A percentile compares a stretch with the other conserved stretches of the same genome.
These are phyloP conservation scores for Emmonsiellopsis sp. DNA, from an alignment of 2,329 filamentous ascomycete genomes.

Conservation along the genomic window DNA sequence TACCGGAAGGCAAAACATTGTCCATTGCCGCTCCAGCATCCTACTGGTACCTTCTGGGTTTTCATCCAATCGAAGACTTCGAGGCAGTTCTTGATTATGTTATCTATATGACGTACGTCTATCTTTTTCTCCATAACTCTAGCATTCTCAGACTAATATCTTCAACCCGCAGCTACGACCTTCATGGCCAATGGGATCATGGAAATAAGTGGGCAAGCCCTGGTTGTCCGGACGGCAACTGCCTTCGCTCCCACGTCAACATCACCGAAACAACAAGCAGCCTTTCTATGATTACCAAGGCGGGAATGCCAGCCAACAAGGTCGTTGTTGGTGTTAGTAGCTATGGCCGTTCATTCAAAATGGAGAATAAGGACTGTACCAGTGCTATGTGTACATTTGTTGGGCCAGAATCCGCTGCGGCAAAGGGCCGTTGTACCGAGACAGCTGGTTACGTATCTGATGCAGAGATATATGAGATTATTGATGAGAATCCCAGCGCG, in stretches of 20 bases:
- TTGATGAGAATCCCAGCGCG: slow-evolving; percentile 6
- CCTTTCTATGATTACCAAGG: slow-evolving; percentile 30
- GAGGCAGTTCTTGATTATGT: slow-evolving; percentile 20
- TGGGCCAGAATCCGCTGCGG: slow-evolving; percentile 23
- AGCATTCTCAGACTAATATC: background rate
- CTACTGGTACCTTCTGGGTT: slow-evolving; percentile 21
- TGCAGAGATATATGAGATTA: slow-evolving; percentile 32
- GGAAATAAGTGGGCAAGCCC: slow-evolving; percentile 12
- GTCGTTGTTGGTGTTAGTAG: slow-evolving; percentile 26
- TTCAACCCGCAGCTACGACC: slow-evolving; percentile 20
- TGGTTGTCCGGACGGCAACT: slow-evolving; percentile 21
- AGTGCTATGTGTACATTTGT: slow-evolving; percentile 25
- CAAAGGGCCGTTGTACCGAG: slow-evolving; percentile 28
- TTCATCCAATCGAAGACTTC: slow-evolving; percentile 20
- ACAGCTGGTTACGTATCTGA: slow-evolving; percentile 33
- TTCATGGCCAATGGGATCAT: slow-evolving; percentile 20
- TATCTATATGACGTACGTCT: slow-evolving; percentile 22
- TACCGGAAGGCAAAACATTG: slow-evolving; percentile 15
- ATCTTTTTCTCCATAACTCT: no score
- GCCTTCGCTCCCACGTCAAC: slow-evolving; percentile 33
- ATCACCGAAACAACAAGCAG: slow-evolving; percentile 27
- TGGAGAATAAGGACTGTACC: slow-evolving; percentile 23
- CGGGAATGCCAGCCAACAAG: slow-evolving; percentile 26
- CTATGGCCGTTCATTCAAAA: slow-evolving; percentile 30
- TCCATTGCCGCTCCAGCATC: slow-evolving; percentile 20